These are phyloP conservation scores for Candida awuae DNA, from an alignment of 805 yeast genomes.

Conservation along the genomic window DNA sequence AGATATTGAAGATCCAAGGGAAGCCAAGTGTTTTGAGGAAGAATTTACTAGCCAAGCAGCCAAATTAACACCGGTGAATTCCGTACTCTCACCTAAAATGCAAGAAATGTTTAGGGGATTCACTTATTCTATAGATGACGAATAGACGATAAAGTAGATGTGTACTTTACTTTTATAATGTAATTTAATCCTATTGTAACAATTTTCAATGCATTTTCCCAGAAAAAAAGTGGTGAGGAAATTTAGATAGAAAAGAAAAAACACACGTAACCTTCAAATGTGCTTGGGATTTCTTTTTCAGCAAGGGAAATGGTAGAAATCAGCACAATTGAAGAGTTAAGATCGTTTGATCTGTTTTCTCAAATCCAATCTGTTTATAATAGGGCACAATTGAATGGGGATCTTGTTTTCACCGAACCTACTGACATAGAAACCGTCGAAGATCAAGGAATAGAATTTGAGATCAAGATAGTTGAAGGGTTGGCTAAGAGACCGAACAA, in stretches of 20 bases:
- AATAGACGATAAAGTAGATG: background rate
- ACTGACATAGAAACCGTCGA: constrained; percentile 16
- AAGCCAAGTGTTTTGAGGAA: constrained; percentile 86
- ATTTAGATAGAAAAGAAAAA: no score
- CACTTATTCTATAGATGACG: constrained; percentile 70
- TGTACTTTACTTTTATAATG: no score
- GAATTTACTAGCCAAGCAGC: constrained; percentile 95
- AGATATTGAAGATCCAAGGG: constrained; percentile 78
- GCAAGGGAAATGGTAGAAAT: constrained; percentile 4
- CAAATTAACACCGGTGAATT: constrained; percentile 87
- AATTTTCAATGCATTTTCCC: no score
- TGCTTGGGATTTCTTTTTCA: no score
- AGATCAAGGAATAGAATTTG: constrained; percentile 22
- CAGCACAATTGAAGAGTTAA: constrained; percentile 18
- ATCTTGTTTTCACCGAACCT: constrained; percentile 20
- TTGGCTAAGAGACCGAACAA: constrained; percentile 29
- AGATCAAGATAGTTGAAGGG: constrained; percentile 28
- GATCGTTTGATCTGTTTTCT: constrained; percentile 14
- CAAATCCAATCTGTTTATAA: constrained; percentile 16
- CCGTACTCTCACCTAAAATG: constrained; percentile 73
- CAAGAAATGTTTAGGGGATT: constrained; percentile 98
- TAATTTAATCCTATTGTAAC: no score
- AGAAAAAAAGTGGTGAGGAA: no score
- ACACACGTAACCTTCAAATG: no score
- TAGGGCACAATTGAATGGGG: constrained; percentile 19